phyloP scores from a whole-genome alignment of 1,139 yeast species.

The Yamadazyma dendronema region DNA sequence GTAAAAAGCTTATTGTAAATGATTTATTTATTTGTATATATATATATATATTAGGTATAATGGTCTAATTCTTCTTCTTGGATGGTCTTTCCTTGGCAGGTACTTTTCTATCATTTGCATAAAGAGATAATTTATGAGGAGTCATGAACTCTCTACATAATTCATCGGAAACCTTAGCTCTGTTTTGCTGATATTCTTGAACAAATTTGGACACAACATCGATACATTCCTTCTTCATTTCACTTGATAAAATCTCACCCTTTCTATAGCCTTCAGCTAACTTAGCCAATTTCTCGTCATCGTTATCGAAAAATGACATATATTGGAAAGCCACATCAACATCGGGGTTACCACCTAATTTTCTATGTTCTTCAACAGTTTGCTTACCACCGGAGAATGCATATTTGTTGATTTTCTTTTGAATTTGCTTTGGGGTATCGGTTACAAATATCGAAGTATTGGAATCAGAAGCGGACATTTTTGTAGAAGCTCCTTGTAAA shows the following conservation, averaged over 20 bases:
- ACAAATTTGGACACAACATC: constrained; percentile 78
- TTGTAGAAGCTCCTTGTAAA: constrained; percentile 92
- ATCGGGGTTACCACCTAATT: constrained; percentile 89
- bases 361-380: constrained; percentile 85
- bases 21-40: neutral
- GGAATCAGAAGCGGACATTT: constrained; percentile 92
- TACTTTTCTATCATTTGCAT: constrained; percentile 67
- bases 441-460: constrained; percentile 87
- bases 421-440: constrained; percentile 88
- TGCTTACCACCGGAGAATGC: constrained; percentile 96
- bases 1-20: constrained; percentile 23
- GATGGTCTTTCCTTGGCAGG: constrained; percentile 57
- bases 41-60: neutral
- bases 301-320: constrained; percentile 82
- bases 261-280: constrained; percentile 65
- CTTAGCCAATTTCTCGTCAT: constrained; percentile 71
- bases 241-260: constrained; percentile 89
- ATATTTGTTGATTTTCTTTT: constrained; percentile 92
- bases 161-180: constrained; percentile 66
- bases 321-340: constrained; percentile 96
- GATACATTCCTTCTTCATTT: constrained; percentile 87
- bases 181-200: constrained; percentile 73
- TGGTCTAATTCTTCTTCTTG: constrained; percentile 18
- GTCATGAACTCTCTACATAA: constrained; percentile 73
- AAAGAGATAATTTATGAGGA: constrained; percentile 79